Percentiles rank a stretch among this genome's conserved stretches.
phyloP scores from a whole-genome alignment of 768 basidiomycete species.

The Leccinum variicolor region DNA sequence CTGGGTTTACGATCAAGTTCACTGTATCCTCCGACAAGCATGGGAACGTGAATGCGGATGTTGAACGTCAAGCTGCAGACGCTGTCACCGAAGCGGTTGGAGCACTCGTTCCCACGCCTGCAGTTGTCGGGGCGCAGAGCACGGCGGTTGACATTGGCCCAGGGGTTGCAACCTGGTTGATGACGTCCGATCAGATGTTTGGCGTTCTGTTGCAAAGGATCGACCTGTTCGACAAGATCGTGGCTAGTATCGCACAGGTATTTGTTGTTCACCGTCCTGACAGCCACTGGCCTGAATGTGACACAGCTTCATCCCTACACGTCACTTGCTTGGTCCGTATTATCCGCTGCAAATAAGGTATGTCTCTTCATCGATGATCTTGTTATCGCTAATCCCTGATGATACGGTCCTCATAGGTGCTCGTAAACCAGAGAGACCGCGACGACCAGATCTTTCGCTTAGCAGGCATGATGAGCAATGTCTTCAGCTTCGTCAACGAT shows the following conservation, averaged over 20 bases:
- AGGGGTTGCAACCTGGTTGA: not conserved
- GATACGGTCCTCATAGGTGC: too few relatives aligned
- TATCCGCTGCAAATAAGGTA: not conserved
- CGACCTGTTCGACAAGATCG: not conserved
- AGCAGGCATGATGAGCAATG: too few relatives aligned
- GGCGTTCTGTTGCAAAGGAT: not conserved
- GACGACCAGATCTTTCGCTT: too few relatives aligned
- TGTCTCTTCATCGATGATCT: too few relatives aligned
- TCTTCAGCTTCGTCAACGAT: too few relatives aligned
- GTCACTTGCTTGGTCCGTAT: not conserved
- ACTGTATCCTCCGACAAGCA: not conserved
- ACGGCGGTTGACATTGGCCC: not conserved
- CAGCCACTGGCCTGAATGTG: not conserved
- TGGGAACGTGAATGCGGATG: not conserved
- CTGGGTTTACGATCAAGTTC: not conserved
- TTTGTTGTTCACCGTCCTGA: not conserved
- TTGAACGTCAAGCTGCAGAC: not conserved
- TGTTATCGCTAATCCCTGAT: too few relatives aligned
- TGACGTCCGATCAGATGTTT: not conserved
- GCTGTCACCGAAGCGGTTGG: not conserved
- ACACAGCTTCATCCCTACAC: not conserved
- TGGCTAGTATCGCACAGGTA: not conserved
- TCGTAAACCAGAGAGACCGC: too few relatives aligned
- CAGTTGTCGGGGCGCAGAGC: not conserved
- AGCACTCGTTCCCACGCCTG: not conserved